phyloP scores from a whole-genome alignment of 345 rosid species.

The Tarenaya hassleriana region DNA sequence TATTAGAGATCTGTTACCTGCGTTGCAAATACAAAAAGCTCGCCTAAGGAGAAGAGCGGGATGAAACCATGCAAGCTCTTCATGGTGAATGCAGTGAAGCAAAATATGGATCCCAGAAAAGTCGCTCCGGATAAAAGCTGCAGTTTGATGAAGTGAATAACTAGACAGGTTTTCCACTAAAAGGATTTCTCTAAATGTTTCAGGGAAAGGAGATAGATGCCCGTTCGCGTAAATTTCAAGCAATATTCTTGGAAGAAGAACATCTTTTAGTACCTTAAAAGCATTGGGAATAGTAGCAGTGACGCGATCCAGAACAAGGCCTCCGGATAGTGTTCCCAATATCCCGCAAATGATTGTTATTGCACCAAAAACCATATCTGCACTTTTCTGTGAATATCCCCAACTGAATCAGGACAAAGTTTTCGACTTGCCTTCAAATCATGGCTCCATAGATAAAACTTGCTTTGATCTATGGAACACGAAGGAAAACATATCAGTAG shows the following conservation, averaged over 20 bases:
- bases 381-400: slow-evolving; percentile 55
- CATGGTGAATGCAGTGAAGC: slow-evolving; percentile 76
- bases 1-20: slow-evolving; percentile 48
- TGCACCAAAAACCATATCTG: slow-evolving; percentile 92
- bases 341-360: slow-evolving; percentile 82
- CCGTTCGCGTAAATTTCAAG: too few relatives aligned
- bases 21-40: slow-evolving; percentile 81
- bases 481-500: too few relatives aligned
- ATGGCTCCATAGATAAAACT: too few relatives aligned
- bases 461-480: neutral
- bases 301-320: slow-evolving; percentile 62
- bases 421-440: too few relatives aligned
- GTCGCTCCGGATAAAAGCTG: slow-evolving; percentile 83
- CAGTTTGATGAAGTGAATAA: too few relatives aligned
- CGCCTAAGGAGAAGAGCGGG: slow-evolving; percentile 72
- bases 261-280: slow-evolving; percentile 93
- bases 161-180: too few relatives aligned
- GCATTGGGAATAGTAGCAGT: slow-evolving; percentile 74
- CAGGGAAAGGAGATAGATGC: too few relatives aligned
- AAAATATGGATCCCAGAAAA: slow-evolving; percentile 66
- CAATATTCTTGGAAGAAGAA: too few relatives aligned
- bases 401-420: neutral
- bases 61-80: slow-evolving; percentile 68
- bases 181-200: too few relatives aligned
- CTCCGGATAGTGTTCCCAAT: slow-evolving; percentile 79